Percentiles rank a stretch among this genome's conserved stretches.
phyloP scores from a whole-genome alignment of 306 rosid species.

The Myrica gale region DNA sequence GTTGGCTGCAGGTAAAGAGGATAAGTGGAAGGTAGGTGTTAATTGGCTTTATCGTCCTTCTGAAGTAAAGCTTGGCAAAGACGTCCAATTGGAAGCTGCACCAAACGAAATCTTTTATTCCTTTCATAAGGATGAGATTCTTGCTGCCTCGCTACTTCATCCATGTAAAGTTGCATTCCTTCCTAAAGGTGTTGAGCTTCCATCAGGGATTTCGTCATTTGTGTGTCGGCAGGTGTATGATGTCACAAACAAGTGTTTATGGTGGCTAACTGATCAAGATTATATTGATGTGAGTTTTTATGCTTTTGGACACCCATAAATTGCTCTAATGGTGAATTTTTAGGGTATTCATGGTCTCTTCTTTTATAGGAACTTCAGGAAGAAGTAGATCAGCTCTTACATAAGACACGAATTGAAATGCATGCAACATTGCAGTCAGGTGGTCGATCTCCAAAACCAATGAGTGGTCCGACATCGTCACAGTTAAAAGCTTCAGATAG shows the following conservation, averaged over 20 bases:
- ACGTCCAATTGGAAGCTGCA: slow-evolving; percentile 67
- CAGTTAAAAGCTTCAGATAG: slow-evolving; percentile 73
- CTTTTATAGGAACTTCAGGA: slow-evolving; percentile 69
- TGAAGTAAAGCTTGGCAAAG: slow-evolving; percentile 78
- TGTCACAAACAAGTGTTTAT: slow-evolving; percentile 66
- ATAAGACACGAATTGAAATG: slow-evolving; percentile 84
- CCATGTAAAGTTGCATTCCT: slow-evolving; percentile 96
- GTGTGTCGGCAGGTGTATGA: slow-evolving; percentile 90
- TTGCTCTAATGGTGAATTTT: neutral
- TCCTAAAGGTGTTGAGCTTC: slow-evolving; percentile 88
- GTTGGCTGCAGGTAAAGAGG: slow-evolving; percentile 45
- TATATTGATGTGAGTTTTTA: slow-evolving; percentile 68
- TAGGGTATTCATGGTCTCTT: neutral
- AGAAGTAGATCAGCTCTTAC: slow-evolving; percentile 79
- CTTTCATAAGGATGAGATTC: slow-evolving; percentile 93
- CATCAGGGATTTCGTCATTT: slow-evolving; percentile 85
- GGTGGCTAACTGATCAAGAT: slow-evolving; percentile 92
- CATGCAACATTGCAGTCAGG: slow-evolving; percentile 91
- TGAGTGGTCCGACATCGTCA: slow-evolving; percentile 69
- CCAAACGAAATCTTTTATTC: slow-evolving; percentile 92
- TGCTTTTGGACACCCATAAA: neutral
- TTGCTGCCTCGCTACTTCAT: slow-evolving; percentile 93
- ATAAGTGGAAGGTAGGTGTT: slow-evolving; percentile 57
- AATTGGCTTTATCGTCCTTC: slow-evolving; percentile 92
- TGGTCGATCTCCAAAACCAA: slow-evolving; percentile 89